Conservation (phyloP, 331 rosid genomes). For the Malus hybrid region DNA sequence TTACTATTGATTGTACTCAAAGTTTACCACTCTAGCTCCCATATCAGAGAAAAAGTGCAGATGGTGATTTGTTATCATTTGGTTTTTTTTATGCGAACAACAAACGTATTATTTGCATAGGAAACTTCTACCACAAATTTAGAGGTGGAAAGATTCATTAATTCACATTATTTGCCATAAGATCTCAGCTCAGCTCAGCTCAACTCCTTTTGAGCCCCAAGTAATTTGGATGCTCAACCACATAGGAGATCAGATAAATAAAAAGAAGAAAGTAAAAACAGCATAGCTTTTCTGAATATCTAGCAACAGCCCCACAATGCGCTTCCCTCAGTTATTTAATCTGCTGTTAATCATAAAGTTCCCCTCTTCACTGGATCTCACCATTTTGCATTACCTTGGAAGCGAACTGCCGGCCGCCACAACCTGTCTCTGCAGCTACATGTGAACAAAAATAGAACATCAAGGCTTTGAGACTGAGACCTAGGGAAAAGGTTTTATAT, state of each 20-base stretch:
- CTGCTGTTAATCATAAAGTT: background rate
- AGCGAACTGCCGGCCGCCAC: slow-evolving; percentile 29
- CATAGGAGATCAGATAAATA: background rate
- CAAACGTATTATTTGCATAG: background rate
- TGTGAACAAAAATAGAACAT: slow-evolving; percentile 8
- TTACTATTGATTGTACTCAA: background rate
- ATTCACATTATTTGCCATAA: slow-evolving; percentile 3
- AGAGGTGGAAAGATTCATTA: background rate
- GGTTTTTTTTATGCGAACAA: background rate
- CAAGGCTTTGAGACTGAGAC: background rate
- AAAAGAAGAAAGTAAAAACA: background rate
- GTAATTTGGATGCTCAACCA: slow-evolving; percentile 3
- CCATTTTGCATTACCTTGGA: slow-evolving; percentile 2
- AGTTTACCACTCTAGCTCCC: background rate
- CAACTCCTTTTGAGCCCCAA: background rate
- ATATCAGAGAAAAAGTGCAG: background rate
- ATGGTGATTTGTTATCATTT: background rate
- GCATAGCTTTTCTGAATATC: background rate
- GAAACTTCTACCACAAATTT: background rate
- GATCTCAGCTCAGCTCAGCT: background rate
- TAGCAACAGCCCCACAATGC: background rate
- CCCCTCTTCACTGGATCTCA: slow-evolving; percentile 4
- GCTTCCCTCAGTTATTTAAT: background rate
- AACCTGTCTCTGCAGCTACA: slow-evolving; percentile 59
- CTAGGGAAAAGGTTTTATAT: background rate